Evolutionary conservation across 371 early-diverging fungal genomes (phyloP).

Genomic region (Dichotomocladium elegans): DNA sequence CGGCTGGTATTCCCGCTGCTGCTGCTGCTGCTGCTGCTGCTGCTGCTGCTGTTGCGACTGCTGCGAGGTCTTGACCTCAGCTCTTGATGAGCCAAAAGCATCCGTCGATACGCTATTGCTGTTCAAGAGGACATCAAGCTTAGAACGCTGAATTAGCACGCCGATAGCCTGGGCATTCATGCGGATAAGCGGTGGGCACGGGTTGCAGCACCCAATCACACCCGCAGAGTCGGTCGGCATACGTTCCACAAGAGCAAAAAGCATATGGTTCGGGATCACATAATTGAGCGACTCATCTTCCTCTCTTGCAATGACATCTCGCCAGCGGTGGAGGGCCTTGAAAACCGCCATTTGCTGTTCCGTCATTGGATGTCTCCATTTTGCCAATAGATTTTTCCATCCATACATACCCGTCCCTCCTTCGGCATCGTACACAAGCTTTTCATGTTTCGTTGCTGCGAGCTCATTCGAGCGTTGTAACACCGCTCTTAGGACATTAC

Average conservation of each 20-base stretch:
- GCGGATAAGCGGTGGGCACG: slow-evolving; percentile 81
- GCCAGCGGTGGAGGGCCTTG: slow-evolving; percentile 87
- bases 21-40: neutral
- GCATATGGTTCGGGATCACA: slow-evolving; percentile 89
- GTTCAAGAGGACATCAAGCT: slow-evolving; percentile 24
- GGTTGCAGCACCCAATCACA: slow-evolving; percentile 78
- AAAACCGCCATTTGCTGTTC: slow-evolving; percentile 71
- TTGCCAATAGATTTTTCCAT: slow-evolving; percentile 68
- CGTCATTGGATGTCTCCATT: slow-evolving; percentile 61
- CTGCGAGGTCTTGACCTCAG: neutral
- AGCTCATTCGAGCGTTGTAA: slow-evolving; percentile 72
- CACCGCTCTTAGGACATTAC: slow-evolving; percentile 62
- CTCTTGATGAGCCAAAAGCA: neutral
- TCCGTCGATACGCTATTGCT: slow-evolving; percentile 14
- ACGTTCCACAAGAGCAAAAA: slow-evolving; percentile 68
- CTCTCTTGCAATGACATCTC: slow-evolving; percentile 84
- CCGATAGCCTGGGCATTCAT: slow-evolving; percentile 81
- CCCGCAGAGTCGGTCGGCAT: slow-evolving; percentile 74
- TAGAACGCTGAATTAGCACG: slow-evolving; percentile 53
- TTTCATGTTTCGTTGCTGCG: slow-evolving; percentile 64
- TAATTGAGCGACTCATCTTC: slow-evolving; percentile 91
- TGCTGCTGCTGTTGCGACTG: neutral
- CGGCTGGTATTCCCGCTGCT: neutral
- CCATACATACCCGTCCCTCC: slow-evolving; percentile 70
- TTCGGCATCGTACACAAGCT: slow-evolving; percentile 78